Conservation (phyloP, 2,329 filamentous ascomycete species). For the Pseudopithomyces chartarum region DNA sequence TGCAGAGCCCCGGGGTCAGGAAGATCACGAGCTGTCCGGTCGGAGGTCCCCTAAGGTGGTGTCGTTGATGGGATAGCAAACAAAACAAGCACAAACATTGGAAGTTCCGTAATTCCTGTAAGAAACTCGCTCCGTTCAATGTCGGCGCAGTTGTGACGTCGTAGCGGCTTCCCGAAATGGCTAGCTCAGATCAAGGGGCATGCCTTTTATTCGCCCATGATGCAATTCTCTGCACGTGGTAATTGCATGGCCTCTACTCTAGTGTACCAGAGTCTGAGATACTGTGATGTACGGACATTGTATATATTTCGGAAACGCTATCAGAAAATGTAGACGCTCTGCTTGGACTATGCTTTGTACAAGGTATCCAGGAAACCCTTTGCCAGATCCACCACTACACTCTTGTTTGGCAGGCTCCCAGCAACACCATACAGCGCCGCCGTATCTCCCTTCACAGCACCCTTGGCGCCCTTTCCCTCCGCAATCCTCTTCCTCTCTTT, state of each 20-base stretch:
- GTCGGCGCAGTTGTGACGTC: not conserved
- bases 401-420: conserved; percentile 93
- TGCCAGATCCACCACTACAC: conserved; percentile 87
- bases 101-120: too few relatives aligned
- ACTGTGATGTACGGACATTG: too few relatives aligned
- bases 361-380: conserved; percentile 89
- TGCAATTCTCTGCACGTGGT: not conserved
- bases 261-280: too few relatives aligned
- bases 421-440: conserved; percentile 94
- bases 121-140: not conserved
- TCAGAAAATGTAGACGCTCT: not conserved
- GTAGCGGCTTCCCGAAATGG: not conserved
- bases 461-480: conserved; percentile 67
- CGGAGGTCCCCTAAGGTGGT: not conserved
- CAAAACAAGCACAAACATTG: not conserved
- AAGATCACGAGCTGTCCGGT: not conserved
- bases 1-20: not conserved
- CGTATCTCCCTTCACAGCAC: conserved; percentile 71
- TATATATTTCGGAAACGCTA: conserved; percentile 1
- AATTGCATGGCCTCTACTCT: too few relatives aligned
- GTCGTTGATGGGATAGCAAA: too few relatives aligned
- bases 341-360: conserved; percentile 74
- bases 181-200: not conserved
- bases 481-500: conserved; percentile 75
- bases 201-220: not conserved